Evolutionary conservation across 2,329 filamentous ascomycete genomes (phyloP), one percentile per base, ranked within the genome.

Genomic region (Diplocarpon rosae): DNA sequence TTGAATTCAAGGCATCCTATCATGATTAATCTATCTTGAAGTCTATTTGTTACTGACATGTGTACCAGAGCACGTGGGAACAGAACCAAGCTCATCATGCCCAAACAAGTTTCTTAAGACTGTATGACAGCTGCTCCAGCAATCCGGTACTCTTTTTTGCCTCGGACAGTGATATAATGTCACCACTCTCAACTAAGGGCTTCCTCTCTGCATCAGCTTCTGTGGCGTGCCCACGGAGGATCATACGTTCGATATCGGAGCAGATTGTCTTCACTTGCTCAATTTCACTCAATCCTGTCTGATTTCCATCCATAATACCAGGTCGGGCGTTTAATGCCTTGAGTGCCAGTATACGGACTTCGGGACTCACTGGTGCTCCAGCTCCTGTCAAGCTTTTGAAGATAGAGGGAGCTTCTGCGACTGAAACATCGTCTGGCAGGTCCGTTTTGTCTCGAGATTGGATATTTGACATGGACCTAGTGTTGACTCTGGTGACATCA

Each of bases 51-150:
- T 24, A 24, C 20, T 7, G 7, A 3, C 20, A 3, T 7, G 7
- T 24, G 20, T 24, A 24, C 20, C 20, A 24, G 20, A 24, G 7
- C 20, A 24, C 3, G 20, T 24, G 20, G 7, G 20, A 24, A 24
- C 20, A 24, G 20, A 24, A 24, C 7, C 7, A 24, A 24, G 7
- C 4, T 24, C 12, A 24, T 43, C 16, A 43, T 24, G 59, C 60
- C 92, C 92, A 96, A 11, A 98, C 88, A 61, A 96, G 66, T 69
- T 86, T 94, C 75, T 95, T 95, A 57, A 96, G 72, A 47, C 83
- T 84, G 68, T 96, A 88, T 1, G 88, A 86, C 58, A 93, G 66
- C 62, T 90, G 82, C 65, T 95, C 90, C 42, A 96, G 63, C 56
- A 93, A 71, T 0, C 88, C 85, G 0, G 90, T 95, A 49, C 82